Evolutionary conservation across 2,329 filamentous ascomycete genomes (phyloP).

Genomic region (Fusarium zealandicum): DNA sequence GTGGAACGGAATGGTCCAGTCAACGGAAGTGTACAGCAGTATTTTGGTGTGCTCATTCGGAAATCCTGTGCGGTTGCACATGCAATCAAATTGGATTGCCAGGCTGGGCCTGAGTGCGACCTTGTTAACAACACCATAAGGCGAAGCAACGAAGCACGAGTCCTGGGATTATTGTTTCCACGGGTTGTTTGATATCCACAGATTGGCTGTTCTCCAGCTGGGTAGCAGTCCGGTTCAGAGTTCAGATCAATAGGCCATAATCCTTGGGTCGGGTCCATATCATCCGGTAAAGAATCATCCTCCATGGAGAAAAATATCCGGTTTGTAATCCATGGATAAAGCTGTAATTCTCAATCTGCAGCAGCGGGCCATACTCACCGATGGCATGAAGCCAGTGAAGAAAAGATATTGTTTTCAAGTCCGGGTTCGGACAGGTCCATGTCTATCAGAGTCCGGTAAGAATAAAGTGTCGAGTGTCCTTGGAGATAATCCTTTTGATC

Average conservation of each 20-base stretch:
- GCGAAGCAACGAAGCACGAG: background rate
- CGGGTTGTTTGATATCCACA: conserved; percentile 13
- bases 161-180: background rate
- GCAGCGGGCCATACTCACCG: conserved; percentile 51
- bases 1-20: conserved; percentile 7
- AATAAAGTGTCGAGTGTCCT: conserved; percentile 21
- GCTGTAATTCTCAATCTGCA: conserved; percentile 35
- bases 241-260: background rate
- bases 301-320: conserved; percentile 32
- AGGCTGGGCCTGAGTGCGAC: conserved; percentile 29
- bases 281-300: conserved; percentile 25
- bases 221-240: background rate
- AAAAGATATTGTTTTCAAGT: conserved; percentile 43
- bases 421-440: conserved; percentile 45
- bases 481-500: conserved; percentile 13
- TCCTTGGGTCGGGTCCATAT: conserved; percentile 34
- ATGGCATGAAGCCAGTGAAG: conserved; percentile 31
- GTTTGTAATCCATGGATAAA: conserved; percentile 33
- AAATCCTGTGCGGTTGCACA: conserved; percentile 43
- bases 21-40: background rate
- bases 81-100: conserved; percentile 47
- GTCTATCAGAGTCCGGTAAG: conserved; percentile 9
- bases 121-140: conserved; percentile 20
- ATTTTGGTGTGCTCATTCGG: conserved; percentile 6
- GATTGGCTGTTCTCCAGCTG: background rate